Evolutionary conservation across 257 asterid genomes (phyloP), one percentile per base, ranked within the genome.

Genomic region (Leptodermis oblonga): DNA sequence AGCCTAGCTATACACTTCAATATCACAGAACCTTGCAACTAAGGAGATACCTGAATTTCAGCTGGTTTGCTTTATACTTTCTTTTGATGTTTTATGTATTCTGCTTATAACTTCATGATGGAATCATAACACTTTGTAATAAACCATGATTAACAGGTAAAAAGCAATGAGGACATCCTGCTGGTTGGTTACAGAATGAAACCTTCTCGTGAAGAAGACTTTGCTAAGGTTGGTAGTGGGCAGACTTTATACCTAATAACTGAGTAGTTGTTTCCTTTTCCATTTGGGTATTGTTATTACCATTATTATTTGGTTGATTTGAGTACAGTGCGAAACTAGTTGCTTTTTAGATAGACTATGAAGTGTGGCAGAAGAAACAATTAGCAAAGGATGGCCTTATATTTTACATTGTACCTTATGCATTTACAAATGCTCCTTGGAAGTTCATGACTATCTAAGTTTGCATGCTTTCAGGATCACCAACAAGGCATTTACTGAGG

Each of bases 201-300:
- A 83, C 88, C 89, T 82, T 94, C 99, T 62, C 96, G 97, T 45
- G 96, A 85, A 86, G 90, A 87, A 84, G 99, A 94, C 82, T 94
- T 94, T 85, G 89, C 89, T 39, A 91, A 94, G 96, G 97, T 90
- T 72, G 69, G 73, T 66, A 31, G 30, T 10, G 48, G 52, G 55
- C 37, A 31, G 61, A 58, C 12, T 53, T 3, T 28, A n/a, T 15
- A 65, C 42, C 30, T 51, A 45, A 43, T 42, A 30, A 45, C 26
- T 60, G 7, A 43, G 34, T 55, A 9, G 20, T 62, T 36, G 13
- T 30, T 25, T 15, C 45, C 22, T 46, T 60, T 61, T 48, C 62
- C 49, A 14, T 25, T 31, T 60, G 12, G 20, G 23, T 62, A 18
- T 26, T 37, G 11, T 23, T 12, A 22, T 34, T 34, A 2, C 4